Evolutionary conservation across 495 filamentous ascomycete species (phyloP).

Genomic region (Aspergillus biplanus): DNA sequence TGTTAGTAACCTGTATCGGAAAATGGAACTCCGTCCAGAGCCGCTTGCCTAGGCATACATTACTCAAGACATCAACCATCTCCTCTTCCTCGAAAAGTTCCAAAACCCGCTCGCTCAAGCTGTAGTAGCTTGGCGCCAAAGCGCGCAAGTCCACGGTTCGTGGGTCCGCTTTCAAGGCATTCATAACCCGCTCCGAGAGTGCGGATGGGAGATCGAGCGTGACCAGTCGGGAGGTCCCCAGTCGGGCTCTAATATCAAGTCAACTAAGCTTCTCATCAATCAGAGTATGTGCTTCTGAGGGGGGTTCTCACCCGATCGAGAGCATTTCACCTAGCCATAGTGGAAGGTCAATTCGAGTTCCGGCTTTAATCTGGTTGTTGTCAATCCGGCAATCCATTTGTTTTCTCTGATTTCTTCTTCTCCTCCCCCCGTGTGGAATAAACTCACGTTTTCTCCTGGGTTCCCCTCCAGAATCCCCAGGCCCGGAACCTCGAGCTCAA

Average conservation of each 20-base stretch:
- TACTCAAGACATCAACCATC: conserved; percentile 75
- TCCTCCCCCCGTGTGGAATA: neutral
- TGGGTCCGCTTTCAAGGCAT: conserved; percentile 89
- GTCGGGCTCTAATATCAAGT: conserved; percentile 42
- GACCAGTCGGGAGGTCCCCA: conserved; percentile 65
- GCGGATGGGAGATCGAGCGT: conserved; percentile 81
- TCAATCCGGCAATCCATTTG: neutral
- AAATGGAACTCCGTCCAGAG: neutral
- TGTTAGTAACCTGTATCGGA: neutral
- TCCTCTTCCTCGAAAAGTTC: conserved; percentile 92
- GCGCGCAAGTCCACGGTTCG: conserved; percentile 81
- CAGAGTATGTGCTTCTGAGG: neutral
- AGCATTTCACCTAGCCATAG: conserved; percentile 98
- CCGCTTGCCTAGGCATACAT: conserved; percentile 45
- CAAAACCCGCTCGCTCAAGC: conserved; percentile 77
- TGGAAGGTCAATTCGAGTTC: conserved; percentile 79
- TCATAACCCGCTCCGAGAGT: conserved; percentile 79
- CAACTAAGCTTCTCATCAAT: neutral
- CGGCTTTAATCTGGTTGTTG: conserved; percentile 67
- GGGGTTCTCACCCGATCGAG: conserved; percentile 66
- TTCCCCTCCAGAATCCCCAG: conserved; percentile 88
- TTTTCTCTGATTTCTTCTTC: neutral
- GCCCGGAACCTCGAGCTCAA: conserved; percentile 83
- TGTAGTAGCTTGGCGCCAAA: conserved; percentile 85
- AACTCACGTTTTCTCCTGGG: conserved; percentile 61